Percentiles rank a stretch among this genome's conserved stretches.
Conservation (phyloP, 345 rosid genomes). For the Kandelia obovata region DNA sequence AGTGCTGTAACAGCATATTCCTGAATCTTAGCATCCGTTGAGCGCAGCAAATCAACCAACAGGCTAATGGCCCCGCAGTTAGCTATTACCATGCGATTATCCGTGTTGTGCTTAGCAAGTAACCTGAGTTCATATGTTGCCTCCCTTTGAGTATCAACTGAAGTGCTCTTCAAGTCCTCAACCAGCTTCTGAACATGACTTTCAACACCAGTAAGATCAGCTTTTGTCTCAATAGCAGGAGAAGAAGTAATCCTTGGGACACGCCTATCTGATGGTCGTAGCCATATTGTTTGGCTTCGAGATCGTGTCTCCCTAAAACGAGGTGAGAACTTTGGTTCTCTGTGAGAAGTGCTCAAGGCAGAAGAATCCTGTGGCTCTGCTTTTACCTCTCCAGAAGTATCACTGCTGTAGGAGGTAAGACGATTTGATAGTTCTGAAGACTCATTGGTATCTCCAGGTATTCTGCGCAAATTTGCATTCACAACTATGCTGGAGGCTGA, state of each 20-base stretch:
- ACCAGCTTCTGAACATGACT: slow-evolving; percentile 59
- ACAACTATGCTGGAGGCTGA: slow-evolving; percentile 51
- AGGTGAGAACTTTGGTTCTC: slow-evolving; percentile 58
- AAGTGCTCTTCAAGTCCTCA: slow-evolving; percentile 57
- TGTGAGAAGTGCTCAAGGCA: slow-evolving; percentile 33
- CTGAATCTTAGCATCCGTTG: slow-evolving; percentile 53
- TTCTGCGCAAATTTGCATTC: slow-evolving; percentile 46
- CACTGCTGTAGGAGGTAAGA: slow-evolving; percentile 60
- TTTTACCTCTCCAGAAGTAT: slow-evolving; percentile 75
- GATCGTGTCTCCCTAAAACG: slow-evolving; percentile 53
- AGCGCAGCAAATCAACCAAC: slow-evolving; percentile 58
- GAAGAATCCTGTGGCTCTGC: slow-evolving; percentile 42
- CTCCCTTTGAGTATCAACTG: slow-evolving; percentile 55
- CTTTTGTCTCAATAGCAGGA: slow-evolving; percentile 53
- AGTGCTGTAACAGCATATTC: slow-evolving; percentile 86
- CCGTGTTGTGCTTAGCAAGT: slow-evolving; percentile 75
- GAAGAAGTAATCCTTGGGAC: slow-evolving; percentile 70
- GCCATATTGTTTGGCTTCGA: slow-evolving; percentile 61
- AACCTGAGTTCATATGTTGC: slow-evolving; percentile 58
- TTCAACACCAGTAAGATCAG: slow-evolving; percentile 78
- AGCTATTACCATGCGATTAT: slow-evolving; percentile 74
- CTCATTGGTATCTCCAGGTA: slow-evolving; percentile 50
- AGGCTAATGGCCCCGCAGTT: slow-evolving; percentile 61
- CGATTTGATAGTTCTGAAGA: slow-evolving; percentile 55
- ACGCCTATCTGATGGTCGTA: slow-evolving; percentile 70